Conservation (phyloP, 495 filamentous ascomycete species). For the Neurospora africana region DNA sequence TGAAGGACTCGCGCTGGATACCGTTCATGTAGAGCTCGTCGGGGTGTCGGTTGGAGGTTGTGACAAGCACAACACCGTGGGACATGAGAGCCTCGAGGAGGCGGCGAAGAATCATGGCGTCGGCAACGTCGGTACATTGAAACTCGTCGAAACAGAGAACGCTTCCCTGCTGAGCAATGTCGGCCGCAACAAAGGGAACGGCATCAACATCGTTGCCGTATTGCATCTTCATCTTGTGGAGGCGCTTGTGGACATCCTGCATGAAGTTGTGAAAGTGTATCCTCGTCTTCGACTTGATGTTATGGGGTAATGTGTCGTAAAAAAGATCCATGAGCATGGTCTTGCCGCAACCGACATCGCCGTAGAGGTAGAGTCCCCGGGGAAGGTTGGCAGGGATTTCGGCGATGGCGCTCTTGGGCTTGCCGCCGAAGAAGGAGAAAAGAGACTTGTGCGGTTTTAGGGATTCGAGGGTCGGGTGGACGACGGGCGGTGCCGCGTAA, state of each 20-base stretch:
- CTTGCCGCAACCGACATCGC: constrained; percentile 95
- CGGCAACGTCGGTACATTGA: constrained; percentile 96
- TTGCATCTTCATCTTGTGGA: constrained; percentile 81
- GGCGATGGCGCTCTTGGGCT: constrained; percentile 22
- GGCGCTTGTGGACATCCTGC: constrained; percentile 90
- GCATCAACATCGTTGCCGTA: constrained; percentile 87
- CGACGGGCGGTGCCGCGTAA: constrained; percentile 61
- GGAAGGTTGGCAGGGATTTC: constrained; percentile 63
- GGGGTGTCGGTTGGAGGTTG: constrained; percentile 94
- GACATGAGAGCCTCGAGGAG: constrained; percentile 84
- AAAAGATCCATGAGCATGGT: constrained; percentile 99
- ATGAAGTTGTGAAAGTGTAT: constrained; percentile 99
- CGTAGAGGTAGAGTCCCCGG: constrained; percentile 87
- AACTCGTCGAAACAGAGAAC: constrained; percentile 98
- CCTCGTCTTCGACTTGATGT: constrained; percentile 76
- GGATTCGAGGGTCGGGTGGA: constrained; percentile 67
- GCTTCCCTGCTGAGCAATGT: constrained; percentile 73
- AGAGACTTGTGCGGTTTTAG: constrained; percentile 57
- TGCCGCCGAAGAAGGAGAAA: constrained; percentile 55
- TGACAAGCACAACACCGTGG: constrained; percentile 91
- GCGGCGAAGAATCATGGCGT: constrained; percentile 93
- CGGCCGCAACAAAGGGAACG: constrained; percentile 83
- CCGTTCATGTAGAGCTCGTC: constrained; percentile 96
- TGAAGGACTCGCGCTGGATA: constrained; percentile 88
- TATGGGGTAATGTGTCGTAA: constrained; percentile 78